Base-by-base conservation (phyloP, 257 asterid genomes). In the Phtheirospermum japonicum region DNA sequence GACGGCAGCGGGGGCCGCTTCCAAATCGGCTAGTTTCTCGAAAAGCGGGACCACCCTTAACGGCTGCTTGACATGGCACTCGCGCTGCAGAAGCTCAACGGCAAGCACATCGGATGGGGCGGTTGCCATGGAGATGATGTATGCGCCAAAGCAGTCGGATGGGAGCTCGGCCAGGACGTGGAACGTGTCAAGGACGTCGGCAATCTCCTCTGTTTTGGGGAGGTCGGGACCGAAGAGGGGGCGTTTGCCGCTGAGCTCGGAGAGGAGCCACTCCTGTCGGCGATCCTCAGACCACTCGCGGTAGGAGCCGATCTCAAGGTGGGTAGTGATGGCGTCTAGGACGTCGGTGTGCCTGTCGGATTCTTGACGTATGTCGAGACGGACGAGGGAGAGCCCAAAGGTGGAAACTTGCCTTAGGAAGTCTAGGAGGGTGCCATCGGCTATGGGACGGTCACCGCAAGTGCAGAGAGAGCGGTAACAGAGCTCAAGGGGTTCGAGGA, bases 51-150 rank as follows among this genome's bases (percentile, higher is more conserved):
- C 93, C 1, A 82, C 93, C 39, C 89, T 61, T 42, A 85, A 37
- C 0, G 89, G 86, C 26, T 69, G 45, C 61, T 72, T 74, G 64
- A 85, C 87, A 5, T 74, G 82, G 85, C 87, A 82, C 53, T 82
- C 93, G 0, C 89, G 86, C 55, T 85, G 93, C 2, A 85, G 75
- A 20, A 82, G 85, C 82, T 82, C 89, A 9, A 85, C 93, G 0
- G 85, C 93, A 5, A 85, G 57, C 33, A 85, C 93, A 7, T 85
- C 93, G 2, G 89, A 82, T 0, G 89, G 82, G 7, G 87, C 68
- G 0, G 86, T 82, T 50, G 89, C 93, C 93, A 85, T 79, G 0
- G 93, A 85, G n/a, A 85, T 85, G 49, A 85, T 82, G 82, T 85
- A 85, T 3, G 93, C 93, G 0, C 89, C 89, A 31, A 85, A 82